These are phyloP conservation scores for Termitomyces sp. DNA, from an alignment of 768 basidiomycete species.

Conservation along the genomic window DNA sequence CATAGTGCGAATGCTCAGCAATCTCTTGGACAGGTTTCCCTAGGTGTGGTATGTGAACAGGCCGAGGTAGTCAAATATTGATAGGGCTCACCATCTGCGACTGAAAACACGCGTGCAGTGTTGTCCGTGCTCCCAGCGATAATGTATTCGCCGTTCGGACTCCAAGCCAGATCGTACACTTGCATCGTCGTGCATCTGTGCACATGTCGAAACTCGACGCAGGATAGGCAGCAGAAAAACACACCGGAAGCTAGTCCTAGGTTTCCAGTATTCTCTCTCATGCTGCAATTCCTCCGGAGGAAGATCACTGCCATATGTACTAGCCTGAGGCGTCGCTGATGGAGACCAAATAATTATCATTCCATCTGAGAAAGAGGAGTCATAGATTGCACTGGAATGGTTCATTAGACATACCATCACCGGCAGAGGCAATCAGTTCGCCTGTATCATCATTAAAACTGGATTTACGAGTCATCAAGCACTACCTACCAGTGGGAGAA, in stretches of 20 bases:
- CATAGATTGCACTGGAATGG: conserved; percentile 7
- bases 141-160: conserved; percentile 89
- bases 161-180: conserved; percentile 98
- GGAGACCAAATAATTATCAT: conserved; percentile 97
- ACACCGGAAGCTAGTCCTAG: conserved; percentile 77
- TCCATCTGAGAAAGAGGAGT: conserved; percentile 57
- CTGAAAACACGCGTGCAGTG: conserved; percentile 77
- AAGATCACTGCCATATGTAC: conserved; percentile 79
- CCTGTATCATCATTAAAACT: conserved; percentile 37
- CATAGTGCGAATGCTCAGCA: conserved; percentile 92
- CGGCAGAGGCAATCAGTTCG: conserved; percentile 91
- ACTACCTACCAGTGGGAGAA: conserved; percentile 79
- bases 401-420: conserved; percentile 68
- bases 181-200: conserved; percentile 90
- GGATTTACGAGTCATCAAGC: not conserved
- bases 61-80: not conserved
- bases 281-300: conserved; percentile 73
- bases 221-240: conserved; percentile 1
- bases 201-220: not conserved
- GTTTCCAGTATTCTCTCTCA: conserved; percentile 96
- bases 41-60: conserved; percentile 20
- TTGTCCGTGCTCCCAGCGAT: conserved; percentile 98
- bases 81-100: conserved; percentile 54
- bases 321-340: conserved; percentile 62
- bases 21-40: conserved; percentile 87